Evolutionary conservation across 2,329 filamentous ascomycete genomes (phyloP).

Genomic region (Ophiostoma ips): DNA sequence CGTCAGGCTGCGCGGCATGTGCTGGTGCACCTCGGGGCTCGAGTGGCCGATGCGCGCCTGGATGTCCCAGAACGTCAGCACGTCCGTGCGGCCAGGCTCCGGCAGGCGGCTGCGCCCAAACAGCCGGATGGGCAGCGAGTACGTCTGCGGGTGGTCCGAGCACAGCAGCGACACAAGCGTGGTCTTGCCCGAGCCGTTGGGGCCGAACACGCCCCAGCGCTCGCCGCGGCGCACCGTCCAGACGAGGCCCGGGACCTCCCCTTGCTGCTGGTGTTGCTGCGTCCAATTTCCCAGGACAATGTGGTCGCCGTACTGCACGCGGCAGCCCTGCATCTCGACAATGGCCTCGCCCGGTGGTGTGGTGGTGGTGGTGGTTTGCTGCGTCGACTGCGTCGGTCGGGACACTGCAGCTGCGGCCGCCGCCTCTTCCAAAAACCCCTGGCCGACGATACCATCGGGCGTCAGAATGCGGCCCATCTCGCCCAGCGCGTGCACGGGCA

Average conservation of each 20-base stretch:
- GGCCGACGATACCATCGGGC: slow-evolving; percentile 24
- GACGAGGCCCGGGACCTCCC: slow-evolving; percentile 49
- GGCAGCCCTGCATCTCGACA: slow-evolving; percentile 77
- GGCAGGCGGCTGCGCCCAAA: slow-evolving; percentile 76
- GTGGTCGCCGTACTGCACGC: slow-evolving; percentile 66
- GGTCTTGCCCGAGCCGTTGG: slow-evolving; percentile 92
- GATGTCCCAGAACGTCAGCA: slow-evolving; percentile 80
- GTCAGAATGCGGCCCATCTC: slow-evolving; percentile 37
- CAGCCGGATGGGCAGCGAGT: slow-evolving; percentile 72
- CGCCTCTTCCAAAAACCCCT: slow-evolving; percentile 21
- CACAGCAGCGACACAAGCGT: slow-evolving; percentile 85
- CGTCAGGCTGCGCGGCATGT: slow-evolving; percentile 69
- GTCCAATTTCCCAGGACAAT: slow-evolving; percentile 70
- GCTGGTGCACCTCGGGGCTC: slow-evolving; percentile 83
- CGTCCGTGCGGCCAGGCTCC: slow-evolving; percentile 34
- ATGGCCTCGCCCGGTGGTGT: slow-evolving; percentile 46
- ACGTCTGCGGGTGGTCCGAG: slow-evolving; percentile 91
- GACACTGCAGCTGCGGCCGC: background rate
- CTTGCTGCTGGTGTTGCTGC: slow-evolving; percentile 28
- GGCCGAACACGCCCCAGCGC: slow-evolving; percentile 83
- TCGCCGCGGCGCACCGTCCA: slow-evolving; percentile 77
- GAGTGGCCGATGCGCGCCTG: slow-evolving; percentile 84
- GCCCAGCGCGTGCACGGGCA: slow-evolving; percentile 33
- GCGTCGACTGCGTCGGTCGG: slow-evolving; percentile 13
- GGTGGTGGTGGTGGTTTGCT: background rate